These are phyloP conservation scores for Ophiostoma triangulosporum DNA, from an alignment of 2,329 filamentous ascomycete species.

Conservation along the genomic window DNA sequence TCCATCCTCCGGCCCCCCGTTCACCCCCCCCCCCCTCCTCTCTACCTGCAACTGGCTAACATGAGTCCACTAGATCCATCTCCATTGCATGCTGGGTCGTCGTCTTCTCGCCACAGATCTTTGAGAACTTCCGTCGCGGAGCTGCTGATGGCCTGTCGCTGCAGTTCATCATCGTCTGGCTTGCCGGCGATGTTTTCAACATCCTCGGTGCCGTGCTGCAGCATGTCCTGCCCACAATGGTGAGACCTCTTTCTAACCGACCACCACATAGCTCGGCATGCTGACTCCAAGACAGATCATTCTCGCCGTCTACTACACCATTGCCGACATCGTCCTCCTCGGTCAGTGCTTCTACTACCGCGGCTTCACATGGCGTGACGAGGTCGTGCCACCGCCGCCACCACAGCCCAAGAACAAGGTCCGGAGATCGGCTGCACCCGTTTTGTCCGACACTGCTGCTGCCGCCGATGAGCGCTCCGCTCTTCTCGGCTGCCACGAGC, in stretches of 20 bases:
- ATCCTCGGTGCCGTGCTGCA: constrained; percentile 20
- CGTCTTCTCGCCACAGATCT: constrained; percentile 92
- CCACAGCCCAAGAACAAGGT: constrained; percentile 21
- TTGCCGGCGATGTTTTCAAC: constrained; percentile 55
- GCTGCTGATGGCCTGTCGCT: constrained; percentile 17
- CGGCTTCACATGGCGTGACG: constrained; percentile 57
- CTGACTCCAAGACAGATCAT: constrained; percentile 14
- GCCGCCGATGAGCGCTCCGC: constrained; percentile 36
- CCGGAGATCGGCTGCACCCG: constrained; percentile 9
- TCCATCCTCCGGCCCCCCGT: neutral
- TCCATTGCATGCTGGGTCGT: constrained; percentile 97
- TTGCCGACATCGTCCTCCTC: constrained; percentile 47
- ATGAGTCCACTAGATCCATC: constrained; percentile 43
- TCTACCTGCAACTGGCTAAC: constrained; percentile 11
- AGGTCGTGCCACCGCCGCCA: constrained; percentile 32
- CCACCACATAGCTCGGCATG: neutral
- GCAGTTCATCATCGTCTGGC: constrained; percentile 86
- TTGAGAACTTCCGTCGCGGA: constrained; percentile 17
- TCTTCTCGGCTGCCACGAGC: constrained; percentile 30
- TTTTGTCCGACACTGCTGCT: constrained; percentile 13
- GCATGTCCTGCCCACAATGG: constrained; percentile 85
- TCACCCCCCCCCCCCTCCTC: neutral
- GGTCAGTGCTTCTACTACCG: constrained; percentile 92
- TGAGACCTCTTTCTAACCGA: constrained; percentile 23
- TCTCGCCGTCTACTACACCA: constrained; percentile 18